Evolutionary conservation across 805 yeast species (phyloP).

Genomic region (Komagataella kurtzmanii): DNA sequence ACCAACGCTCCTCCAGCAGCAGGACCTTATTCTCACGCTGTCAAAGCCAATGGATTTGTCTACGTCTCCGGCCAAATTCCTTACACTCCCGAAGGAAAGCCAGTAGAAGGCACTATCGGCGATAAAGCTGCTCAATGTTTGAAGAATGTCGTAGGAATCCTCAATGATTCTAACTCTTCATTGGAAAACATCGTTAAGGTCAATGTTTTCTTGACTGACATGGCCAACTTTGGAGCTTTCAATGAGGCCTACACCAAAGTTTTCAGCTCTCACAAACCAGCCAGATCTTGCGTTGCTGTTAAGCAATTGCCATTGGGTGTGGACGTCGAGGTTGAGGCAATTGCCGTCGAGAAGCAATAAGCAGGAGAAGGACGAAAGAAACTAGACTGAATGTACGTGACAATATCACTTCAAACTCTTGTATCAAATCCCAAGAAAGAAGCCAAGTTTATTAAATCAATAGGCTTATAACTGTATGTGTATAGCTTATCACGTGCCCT

Average conservation of each 20-base stretch:
- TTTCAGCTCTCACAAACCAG: slow-evolving; percentile 75
- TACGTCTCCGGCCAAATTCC: slow-evolving; percentile 96
- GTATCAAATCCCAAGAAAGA: background rate
- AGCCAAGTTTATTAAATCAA: background rate
- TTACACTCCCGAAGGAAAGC: slow-evolving; percentile 68
- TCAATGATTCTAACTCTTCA: slow-evolving; percentile 77
- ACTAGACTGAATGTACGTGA: background rate
- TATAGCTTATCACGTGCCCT: background rate
- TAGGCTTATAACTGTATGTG: too few species aligned
- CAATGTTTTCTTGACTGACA: slow-evolving; percentile 84
- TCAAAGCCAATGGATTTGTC: slow-evolving; percentile 79
- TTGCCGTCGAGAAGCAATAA: slow-evolving; percentile 56
- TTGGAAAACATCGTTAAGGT: slow-evolving; percentile 78
- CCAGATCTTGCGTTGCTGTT: slow-evolving; percentile 97
- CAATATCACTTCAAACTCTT: background rate
- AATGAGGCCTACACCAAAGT: slow-evolving; percentile 75
- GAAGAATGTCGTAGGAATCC: slow-evolving; percentile 53
- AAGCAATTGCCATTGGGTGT: slow-evolving; percentile 81
- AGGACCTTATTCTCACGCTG: slow-evolving; percentile 92
- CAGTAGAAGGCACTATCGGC: slow-evolving; percentile 62
- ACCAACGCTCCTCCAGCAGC: slow-evolving; percentile 90
- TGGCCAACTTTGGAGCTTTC: slow-evolving; percentile 73
- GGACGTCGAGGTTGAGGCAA: slow-evolving; percentile 80
- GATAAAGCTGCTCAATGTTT: slow-evolving; percentile 70
- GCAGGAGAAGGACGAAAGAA: background rate